Evolutionary conservation across 2,329 filamentous ascomycete genomes (phyloP), one percentile per base, ranked within the genome.

Genomic region (Proliferodiscus dingleyae): DNA sequence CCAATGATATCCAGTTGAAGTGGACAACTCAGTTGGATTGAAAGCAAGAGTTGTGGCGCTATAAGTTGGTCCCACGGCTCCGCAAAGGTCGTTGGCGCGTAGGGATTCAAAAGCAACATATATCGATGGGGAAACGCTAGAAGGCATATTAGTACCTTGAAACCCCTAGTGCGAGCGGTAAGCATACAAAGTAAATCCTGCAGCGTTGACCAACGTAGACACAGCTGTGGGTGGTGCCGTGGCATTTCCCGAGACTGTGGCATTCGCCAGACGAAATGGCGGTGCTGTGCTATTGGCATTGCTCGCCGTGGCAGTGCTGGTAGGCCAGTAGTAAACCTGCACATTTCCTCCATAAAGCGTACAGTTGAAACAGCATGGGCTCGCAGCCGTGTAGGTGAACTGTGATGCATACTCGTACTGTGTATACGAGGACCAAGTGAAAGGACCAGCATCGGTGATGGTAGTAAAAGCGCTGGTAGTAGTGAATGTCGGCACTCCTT

Each of bases 91-190:
- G 8, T 41, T 44, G 11, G 45, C 45, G 16, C 21, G 34, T 28
- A 48, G 23, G 18, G 40, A 40, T 21, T 43, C 21, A 18, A 48
- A 48, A n/a, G 45, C 45, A 11, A 48, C 45, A 44, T 48, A 48
- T 11, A 44, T 37, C 3, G 45, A 37, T 4, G 45, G 45, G 2
- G 45, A 48, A 10, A 32, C 19, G 34, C 45, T 48, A 18, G 6
- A 13, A 26, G 11, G 5, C 13, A 37, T 3, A 41, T 39, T n/a
- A 41, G 21, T 26, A 29, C 8, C 36, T 18, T 19, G 9, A 19
- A 13, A 21, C 15, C 2, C 2, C n/a, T 13, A 32, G n/a, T 11
- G 4, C 33, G 19, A 39, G 16, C 6, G 15, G n/a, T 15, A 41
- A 18, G 29, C 34, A 24, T 43, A 48, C 45, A 48, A 48, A 2